These are phyloP conservation scores for Solanum boliviense DNA, from an alignment of 257 asterid species.

Conservation along the genomic window DNA sequence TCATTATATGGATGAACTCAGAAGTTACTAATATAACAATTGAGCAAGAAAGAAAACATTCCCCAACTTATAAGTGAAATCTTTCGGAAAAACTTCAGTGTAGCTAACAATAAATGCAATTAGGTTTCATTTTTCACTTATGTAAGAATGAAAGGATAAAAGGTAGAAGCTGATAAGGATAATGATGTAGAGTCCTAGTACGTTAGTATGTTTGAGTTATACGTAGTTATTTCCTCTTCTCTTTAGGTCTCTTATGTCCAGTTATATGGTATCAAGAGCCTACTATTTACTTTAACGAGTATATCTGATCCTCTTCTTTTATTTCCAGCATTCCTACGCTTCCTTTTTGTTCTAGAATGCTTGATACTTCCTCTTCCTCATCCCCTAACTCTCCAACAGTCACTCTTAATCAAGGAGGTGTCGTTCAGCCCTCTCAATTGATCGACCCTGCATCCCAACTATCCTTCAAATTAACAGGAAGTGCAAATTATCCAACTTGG, in stretches of 20 bases:
- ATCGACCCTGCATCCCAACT: not conserved
- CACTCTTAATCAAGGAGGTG: not conserved
- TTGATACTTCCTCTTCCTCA: not conserved
- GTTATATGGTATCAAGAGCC: not conserved
- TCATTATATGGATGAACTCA: not conserved
- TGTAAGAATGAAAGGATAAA: not conserved
- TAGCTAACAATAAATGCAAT: not conserved
- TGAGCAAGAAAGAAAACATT: not conserved
- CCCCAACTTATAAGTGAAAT: not conserved
- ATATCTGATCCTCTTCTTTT: not conserved
- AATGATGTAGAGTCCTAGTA: not conserved
- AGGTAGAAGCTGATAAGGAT: not conserved
- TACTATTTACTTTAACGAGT: not conserved
- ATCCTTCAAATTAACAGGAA: not conserved
- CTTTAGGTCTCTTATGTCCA: not conserved
- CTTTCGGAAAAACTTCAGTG: not conserved
- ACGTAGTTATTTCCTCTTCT: not conserved
- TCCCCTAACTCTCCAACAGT: not conserved
- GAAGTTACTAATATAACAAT: not conserved
- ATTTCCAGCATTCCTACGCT: not conserved
- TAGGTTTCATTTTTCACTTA: not conserved
- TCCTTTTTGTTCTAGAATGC: not conserved
- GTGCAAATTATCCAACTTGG: not conserved
- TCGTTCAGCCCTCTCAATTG: not conserved
- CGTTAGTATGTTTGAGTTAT: not conserved